Evolutionary conservation across 208 protist genomes (phyloP).

Genomic region (Phytomonas serpens): DNA sequence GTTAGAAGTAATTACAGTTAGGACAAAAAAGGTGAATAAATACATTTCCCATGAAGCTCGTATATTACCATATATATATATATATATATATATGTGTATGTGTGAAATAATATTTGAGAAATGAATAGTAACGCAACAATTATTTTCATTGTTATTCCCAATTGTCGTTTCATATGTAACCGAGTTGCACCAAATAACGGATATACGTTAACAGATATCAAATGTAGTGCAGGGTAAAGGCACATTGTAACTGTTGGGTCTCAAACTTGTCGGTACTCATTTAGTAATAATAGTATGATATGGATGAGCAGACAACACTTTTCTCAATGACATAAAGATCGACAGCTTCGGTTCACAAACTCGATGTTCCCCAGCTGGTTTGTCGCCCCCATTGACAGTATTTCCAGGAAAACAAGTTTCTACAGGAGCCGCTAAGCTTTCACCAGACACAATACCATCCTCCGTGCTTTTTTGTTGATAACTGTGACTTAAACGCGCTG

Average conservation of each 20-base stretch:
- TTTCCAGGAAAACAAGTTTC: neutral
- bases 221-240: neutral
- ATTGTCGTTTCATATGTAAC: neutral
- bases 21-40: neutral
- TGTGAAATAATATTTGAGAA: neutral
- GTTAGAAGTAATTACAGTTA: neutral
- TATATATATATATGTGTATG: neutral
- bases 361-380: neutral
- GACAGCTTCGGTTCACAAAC: neutral
- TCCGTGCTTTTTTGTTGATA: neutral
- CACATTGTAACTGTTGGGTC: neutral
- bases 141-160: neutral
- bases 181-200: neutral
- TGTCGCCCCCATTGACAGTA: neutral
- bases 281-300: slow-evolving; percentile 1
- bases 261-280: neutral
- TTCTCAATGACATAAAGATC: neutral
- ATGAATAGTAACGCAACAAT: neutral
- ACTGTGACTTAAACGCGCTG: neutral
- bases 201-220: neutral
- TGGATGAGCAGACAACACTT: slow-evolving; percentile 1
- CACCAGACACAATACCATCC: neutral
- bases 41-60: neutral
- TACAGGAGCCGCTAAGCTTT: neutral
- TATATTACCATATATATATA: neutral